Evolutionary conservation across 768 basidiomycete genomes (phyloP), one percentile per base, ranked within the genome.

Genomic region (Trametes maxima): DNA sequence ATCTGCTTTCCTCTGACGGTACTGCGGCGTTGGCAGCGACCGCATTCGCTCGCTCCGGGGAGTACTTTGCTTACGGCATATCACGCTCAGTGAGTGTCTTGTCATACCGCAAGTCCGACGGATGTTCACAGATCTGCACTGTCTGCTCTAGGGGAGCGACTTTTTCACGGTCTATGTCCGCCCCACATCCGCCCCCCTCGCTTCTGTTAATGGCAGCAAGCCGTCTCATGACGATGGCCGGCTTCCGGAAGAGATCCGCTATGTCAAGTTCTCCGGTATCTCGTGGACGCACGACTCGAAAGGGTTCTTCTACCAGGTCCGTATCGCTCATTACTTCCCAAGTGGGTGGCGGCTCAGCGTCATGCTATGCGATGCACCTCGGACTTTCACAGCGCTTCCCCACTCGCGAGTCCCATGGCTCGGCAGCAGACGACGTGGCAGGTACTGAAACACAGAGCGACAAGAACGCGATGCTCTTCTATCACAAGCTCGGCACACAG

Each of bases 301-400:
- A 62, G 92, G 92, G 1, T 92, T 94, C 74, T 91, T 94, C 75
- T 94, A 94, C 71, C 91, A 92, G 78, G 79, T 79, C 51, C 21
- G 73, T 68, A 19, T 35, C 43, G 43, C 49, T 50, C 37, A 17
- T 22, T 51, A 7, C 28, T 48, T 48, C 50, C 36, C 54, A 56
- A 35, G 47, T 5, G 10, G 47, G 43, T 49, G 25, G 17, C 36
- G 40, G 37, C 50, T 60, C 43, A 36, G 46, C 22, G 24, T 57
- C 47, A 49, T 48, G 35, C 44, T 46, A 35, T 47, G 53, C 55
- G 33, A 5, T 51, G 24, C 36, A 13, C n/a, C 16, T 17, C 44
- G 5, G 28, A 28, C 16, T 39, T 21, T 45, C 22, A 28, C 59
- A 83, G 77, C 82, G 90, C 16, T 90, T 82, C 68, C 88, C 88